Evolutionary conservation across 306 rosid genomes (phyloP), one percentile per base, ranked within the genome.

Genomic region (Ochetophila trinervis): DNA sequence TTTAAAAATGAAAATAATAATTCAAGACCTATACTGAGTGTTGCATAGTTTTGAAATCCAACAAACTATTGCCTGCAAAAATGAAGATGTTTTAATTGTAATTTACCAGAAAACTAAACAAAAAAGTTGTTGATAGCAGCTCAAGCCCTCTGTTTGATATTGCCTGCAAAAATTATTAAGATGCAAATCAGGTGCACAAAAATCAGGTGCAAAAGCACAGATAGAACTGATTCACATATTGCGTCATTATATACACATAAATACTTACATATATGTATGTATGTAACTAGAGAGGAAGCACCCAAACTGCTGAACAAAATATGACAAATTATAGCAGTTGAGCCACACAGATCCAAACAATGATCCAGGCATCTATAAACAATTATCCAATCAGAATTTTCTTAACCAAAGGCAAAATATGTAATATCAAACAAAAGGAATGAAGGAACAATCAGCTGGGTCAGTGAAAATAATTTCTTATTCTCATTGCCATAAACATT

Each of bases 141-240:
- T 88, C 95, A 67, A 86, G 84, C 63, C 99, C 99, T 82, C 86
- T 84, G 37, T 93, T 90, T 68, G 96, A 71, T 72, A 93, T 78
- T 14, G 76, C 84, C 84, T 85, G 80, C 65, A 74, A 67, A 65
- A 19, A 42, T 63, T 36, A 9, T 62, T 14, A 34, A 18, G 8
- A 7, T 44, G 3, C 63, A 24, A 30, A 5, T 53, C 44, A 23
- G 18, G 17, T 4, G 23, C 16, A 24, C 8, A 34, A n/a, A n/a
- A n/a, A n/a, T n/a, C n/a, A n/a, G n/a, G n/a, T n/a, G n/a, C n/a
- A n/a, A n/a, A n/a, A 32, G 27, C 16, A 34, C 2, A 11, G 32
- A 27, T 27, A 27, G 32, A 27, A 27, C 32, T 27, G 32, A 27
- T 27, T 27, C 32, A 27, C 32, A 27, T 27, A 27, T 27, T 27